These are phyloP conservation scores for Penicillium oxalicum DNA, from an alignment of 2,329 filamentous ascomycete species.

Conservation along the genomic window DNA sequence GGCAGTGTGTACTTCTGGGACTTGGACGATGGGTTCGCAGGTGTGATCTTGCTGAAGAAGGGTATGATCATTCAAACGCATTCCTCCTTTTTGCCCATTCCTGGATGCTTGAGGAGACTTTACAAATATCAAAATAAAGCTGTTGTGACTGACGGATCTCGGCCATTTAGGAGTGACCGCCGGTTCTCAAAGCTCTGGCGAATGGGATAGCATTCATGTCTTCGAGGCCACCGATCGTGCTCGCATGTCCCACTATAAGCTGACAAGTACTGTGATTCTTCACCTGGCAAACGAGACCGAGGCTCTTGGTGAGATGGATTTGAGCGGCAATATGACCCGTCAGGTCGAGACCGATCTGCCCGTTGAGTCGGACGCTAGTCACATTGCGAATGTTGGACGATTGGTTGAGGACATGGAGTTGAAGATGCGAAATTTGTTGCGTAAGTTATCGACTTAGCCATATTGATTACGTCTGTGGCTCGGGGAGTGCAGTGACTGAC, in stretches of 20 bases:
- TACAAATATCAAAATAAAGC: background rate
- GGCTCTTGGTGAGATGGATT: slow-evolving; percentile 75
- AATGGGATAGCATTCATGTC: slow-evolving; percentile 98
- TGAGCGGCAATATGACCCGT: slow-evolving; percentile 95
- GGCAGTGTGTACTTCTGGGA: slow-evolving; percentile 98
- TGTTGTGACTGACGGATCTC: slow-evolving; percentile 6
- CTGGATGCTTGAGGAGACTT: background rate
- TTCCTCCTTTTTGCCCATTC: background rate
- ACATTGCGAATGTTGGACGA: slow-evolving; percentile 90
- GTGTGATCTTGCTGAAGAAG: slow-evolving; percentile 94
- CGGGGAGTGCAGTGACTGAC: background rate
- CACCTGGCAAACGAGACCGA: slow-evolving; percentile 66
- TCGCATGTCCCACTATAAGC: slow-evolving; percentile 90
- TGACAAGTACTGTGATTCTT: slow-evolving; percentile 93
- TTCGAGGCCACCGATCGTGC: slow-evolving; percentile 93
- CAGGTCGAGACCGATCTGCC: slow-evolving; percentile 89
- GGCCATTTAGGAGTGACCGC: slow-evolving; percentile 54
- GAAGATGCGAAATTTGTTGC: slow-evolving; percentile 96
- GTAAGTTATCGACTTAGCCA: slow-evolving; percentile 25
- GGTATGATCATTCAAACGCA: slow-evolving; percentile 46
- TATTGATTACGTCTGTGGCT: too few relatives aligned
- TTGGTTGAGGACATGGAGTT: slow-evolving; percentile 99
- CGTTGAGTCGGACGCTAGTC: slow-evolving; percentile 82
- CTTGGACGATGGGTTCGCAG: slow-evolving; percentile 93
- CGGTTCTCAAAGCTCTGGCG: slow-evolving; percentile 64